phyloP scores from a whole-genome alignment of 2,329 filamentous ascomycete species.

The Exophiala viscosa region DNA sequence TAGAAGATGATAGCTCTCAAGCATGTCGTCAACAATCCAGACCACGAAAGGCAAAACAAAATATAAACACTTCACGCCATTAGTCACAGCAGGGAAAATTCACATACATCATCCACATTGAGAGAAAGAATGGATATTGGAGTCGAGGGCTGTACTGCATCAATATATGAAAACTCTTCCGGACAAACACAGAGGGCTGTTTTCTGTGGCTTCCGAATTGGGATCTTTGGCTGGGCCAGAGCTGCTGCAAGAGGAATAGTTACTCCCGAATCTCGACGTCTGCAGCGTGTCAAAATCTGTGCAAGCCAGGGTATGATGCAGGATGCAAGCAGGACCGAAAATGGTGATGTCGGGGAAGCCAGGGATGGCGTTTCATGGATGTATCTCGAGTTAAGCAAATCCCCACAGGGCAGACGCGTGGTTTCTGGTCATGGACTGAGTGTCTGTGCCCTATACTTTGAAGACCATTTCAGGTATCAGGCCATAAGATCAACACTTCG shows the following conservation, averaged over 20 bases:
- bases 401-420: no score
- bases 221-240: not conserved
- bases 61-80: not conserved
- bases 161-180: no score
- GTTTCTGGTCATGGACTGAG: no score
- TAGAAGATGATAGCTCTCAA: slow-evolving; percentile 1
- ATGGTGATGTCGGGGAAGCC: not conserved
- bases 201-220: not conserved
- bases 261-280: not conserved
- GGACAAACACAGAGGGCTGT: no score
- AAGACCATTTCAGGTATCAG: no score
- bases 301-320: not conserved
- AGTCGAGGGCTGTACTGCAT: no score
- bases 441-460: no score
- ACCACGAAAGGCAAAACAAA: not conserved
- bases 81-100: not conserved
- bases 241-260: no score
- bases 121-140: no score
- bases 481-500: no score
- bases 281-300: not conserved
- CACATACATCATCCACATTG: no score
- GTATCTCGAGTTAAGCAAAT: not conserved
- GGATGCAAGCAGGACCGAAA: not conserved
- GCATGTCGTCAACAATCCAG: slow-evolving; percentile 5
- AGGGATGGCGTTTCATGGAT: not conserved